Base-by-base conservation (phyloP, 495 filamentous ascomycete species). In the Mytilinidion resinicola region DNA sequence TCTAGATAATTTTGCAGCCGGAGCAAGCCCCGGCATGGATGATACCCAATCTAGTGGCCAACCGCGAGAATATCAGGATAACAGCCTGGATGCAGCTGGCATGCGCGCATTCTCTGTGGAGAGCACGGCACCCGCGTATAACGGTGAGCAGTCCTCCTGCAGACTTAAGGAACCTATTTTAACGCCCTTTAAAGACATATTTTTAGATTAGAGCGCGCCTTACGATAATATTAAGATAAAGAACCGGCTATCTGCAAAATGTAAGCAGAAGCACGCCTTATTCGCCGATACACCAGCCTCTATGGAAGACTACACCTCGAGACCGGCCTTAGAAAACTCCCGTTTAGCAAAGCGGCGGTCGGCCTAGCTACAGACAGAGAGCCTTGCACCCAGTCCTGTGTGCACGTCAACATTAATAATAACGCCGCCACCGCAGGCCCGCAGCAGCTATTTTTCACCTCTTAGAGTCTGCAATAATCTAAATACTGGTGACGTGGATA, bases 381-480 rank as follows among this genome's bases (percentile, higher is more conserved):
- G 43, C 43, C 43, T 46, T 46, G 15, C 20, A 46, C 20, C 43
- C 15, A 46, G 43, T 46, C 15, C 43, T 46, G 20, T 46, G 20
- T 46, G 20, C 15, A 46, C 43, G 20, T 17, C 20, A 46, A 46
- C 12, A 17, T 46, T 19, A 46, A 46, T n/a, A n/a, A n/a, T n/a
- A n/a, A n/a, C n/a, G n/a, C n/a, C 15, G 43, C 43, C 15, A 19
- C 43, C 43, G 43, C 43, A 8, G 15, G 15, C 9, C 8, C 15
- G 43, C 43, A 17, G 43, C 43, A 46, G 43, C 35, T 34, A 15
- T 5, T 9, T 41, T 38, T 38, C 35, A 14, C 36, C 17, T 54
- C 36, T 20, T 54, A 54, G 51, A 54, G 21, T 34, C 21, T 38
- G 51, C 21, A 54, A 54, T 39, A 39, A 54, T 37, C 33, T 41